Evolutionary conservation across 768 basidiomycete species (phyloP), one percentile per base, ranked within the genome.

Genomic region (Lentinus tigrinus): DNA sequence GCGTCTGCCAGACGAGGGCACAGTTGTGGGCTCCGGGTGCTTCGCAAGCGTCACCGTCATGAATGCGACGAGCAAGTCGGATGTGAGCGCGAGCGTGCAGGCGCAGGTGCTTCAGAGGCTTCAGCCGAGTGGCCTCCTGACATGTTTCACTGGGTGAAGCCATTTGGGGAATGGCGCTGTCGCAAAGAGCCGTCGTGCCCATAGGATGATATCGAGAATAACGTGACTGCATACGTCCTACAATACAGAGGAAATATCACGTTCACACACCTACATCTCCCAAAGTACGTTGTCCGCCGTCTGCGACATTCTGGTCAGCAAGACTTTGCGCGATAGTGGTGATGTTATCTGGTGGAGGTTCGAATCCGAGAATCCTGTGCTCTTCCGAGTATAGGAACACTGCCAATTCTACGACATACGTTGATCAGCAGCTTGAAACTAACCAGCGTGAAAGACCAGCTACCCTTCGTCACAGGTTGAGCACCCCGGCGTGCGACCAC

Each of bases 21-120:
- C 67, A 5, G 76, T 77, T 3, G 70, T 80, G 14, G 63, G 40
- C 19, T 53, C 60, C 7, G 77, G 80, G 5, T 82, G 81, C 61
- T 76, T 75, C 60, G 76, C 73, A 4, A 78, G 76, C 36, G 80
- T 84, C 38, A 60, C 63, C 31, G 65, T 66, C 11, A 56, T 68
- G 43, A 71, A 78, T 57, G 79, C 77, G 34, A 70, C 61, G 16
- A 77, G 70, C 9, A 80, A 81, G 69, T 56, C 62, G 21, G 80
- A 82, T 65, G 79, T 77, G 26, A 63, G 66, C 52, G 77, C 77
- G n/a, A 64, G 60, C 19, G 71, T 70, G n/a, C 81, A 82, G 57
- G 70, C 48, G 44, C 63, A 66, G 14, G 80, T 81, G 3, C 62
- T 77, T 57, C 62, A 69, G 24, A 72, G 75, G 48, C 58, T 81